Percentiles rank a stretch among this genome's conserved stretches.
Conservation (phyloP, 2,329 filamentous ascomycete genomes). For the Biscogniauxia mediterranea region DNA sequence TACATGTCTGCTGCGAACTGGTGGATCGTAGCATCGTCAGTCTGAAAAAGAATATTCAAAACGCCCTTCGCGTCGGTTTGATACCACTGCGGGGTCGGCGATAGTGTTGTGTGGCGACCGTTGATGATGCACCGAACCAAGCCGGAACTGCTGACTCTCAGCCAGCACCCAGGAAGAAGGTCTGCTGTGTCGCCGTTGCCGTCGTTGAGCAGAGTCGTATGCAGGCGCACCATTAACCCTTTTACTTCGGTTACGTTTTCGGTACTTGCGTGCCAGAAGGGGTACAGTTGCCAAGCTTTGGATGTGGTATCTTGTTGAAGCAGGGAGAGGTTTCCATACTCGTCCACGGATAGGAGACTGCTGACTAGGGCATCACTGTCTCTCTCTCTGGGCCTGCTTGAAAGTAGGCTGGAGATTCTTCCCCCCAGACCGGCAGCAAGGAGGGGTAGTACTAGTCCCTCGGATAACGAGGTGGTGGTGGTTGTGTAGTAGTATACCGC, state of each 20-base stretch:
- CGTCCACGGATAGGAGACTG: background rate
- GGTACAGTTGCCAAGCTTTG: background rate
- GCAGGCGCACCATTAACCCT: background rate
- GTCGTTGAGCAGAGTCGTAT: background rate
- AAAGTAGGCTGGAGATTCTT: conserved; percentile 60
- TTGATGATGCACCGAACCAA: background rate
- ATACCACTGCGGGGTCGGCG: background rate
- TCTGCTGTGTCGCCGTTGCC: background rate
- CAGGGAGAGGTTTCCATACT: background rate
- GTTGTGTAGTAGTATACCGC: background rate
- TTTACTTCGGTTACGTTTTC: background rate
- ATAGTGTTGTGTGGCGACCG: background rate
- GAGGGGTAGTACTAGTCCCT: background rate
- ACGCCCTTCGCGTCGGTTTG: background rate
- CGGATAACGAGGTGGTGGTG: background rate
- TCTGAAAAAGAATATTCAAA: background rate
- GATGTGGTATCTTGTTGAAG: background rate
- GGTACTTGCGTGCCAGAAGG: background rate
- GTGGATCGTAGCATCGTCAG: background rate
- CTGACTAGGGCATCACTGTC: background rate
- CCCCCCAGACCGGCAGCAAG: conserved; percentile 63
- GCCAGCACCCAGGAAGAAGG: background rate
- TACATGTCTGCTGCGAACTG: background rate
- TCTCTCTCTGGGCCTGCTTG: background rate
- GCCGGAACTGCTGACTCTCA: background rate